Conservation (phyloP, 2,329 filamentous ascomycete species). For the Stagonosporopsis chrysanthemi region DNA sequence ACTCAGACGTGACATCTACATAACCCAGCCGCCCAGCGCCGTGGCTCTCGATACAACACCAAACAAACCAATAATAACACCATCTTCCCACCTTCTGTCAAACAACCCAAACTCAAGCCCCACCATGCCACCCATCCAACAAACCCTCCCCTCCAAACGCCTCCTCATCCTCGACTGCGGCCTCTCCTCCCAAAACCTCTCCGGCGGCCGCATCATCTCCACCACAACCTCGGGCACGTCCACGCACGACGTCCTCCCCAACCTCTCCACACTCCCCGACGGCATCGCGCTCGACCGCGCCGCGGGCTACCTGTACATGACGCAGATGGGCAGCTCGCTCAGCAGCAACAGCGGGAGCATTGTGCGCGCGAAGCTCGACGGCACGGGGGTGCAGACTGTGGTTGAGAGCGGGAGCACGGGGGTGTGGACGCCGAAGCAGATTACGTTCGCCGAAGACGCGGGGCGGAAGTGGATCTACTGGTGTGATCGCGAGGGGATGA, state of each 20-base stretch:
- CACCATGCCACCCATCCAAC: conserved; percentile 34
- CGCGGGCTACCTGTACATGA: conserved; percentile 41
- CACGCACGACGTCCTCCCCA: conserved; percentile 8
- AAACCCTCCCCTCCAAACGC: background rate
- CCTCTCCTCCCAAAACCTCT: conserved; percentile 4
- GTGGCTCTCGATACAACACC: too few relatives aligned
- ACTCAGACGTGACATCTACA: too few relatives aligned
- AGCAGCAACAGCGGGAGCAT: conserved; percentile 53
- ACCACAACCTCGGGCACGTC: background rate
- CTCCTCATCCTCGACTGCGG: conserved; percentile 15
- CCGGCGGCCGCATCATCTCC: conserved; percentile 12
- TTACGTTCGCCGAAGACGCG: conserved; percentile 31
- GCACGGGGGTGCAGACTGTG: conserved; percentile 54
- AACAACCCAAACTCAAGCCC: too few relatives aligned
- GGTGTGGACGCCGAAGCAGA: conserved; percentile 56
- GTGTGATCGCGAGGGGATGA: conserved; percentile 55
- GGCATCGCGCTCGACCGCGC: conserved; percentile 38
- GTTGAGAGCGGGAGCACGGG: conserved; percentile 49
- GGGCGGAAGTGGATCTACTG: conserved; percentile 45
- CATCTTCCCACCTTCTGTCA: too few relatives aligned
- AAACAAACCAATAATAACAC: too few relatives aligned
- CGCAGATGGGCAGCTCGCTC: conserved; percentile 31
- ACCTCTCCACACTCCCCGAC: conserved; percentile 30
- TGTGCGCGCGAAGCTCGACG: conserved; percentile 58
- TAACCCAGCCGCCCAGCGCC: too few relatives aligned